phyloP scores from a whole-genome alignment of 148 eudicot species.

The Beta vulgaris region DNA sequence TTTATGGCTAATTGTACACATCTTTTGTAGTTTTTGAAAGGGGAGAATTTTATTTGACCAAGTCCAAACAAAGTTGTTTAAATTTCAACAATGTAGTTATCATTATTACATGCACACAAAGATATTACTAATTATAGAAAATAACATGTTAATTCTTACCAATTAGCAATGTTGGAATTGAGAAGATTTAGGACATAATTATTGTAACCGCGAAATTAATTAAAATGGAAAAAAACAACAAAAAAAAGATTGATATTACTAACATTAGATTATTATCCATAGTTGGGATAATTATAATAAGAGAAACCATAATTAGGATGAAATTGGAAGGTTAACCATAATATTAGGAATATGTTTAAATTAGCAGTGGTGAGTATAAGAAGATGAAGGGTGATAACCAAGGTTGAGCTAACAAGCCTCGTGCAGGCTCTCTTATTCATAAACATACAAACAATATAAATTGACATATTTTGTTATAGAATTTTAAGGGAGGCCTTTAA shows the following conservation, averaged over 20 bases:
- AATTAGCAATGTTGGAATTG: too few relatives aligned
- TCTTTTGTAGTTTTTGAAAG: too few relatives aligned
- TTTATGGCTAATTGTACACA: too few relatives aligned
- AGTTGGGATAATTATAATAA: constrained; percentile 2
- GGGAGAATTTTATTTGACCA: too few relatives aligned
- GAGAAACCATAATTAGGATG: constrained; percentile 22
- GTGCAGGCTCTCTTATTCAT: constrained; percentile 20
- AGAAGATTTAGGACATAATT: constrained; percentile 1
- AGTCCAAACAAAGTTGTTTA: too few relatives aligned
- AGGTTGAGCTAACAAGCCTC: constrained; percentile 34
- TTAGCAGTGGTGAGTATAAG: constrained; percentile 21
- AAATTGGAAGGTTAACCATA: constrained; percentile 28
- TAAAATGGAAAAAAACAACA: not conserved
- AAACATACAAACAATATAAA: not conserved
- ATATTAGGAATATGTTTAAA: constrained; percentile 24
- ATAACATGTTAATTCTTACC: too few relatives aligned
- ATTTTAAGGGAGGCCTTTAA: constrained; percentile 13
- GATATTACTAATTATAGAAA: not conserved
- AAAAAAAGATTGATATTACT: not conserved
- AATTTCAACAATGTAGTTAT: too few relatives aligned
- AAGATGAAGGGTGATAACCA: not conserved
- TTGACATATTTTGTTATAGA: not conserved
- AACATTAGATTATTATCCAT: constrained; percentile 13
- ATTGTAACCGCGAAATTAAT: not conserved
- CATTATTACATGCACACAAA: too few relatives aligned